Conservation (phyloP, 257 asterid genomes). For the Solanum habrochaites region DNA sequence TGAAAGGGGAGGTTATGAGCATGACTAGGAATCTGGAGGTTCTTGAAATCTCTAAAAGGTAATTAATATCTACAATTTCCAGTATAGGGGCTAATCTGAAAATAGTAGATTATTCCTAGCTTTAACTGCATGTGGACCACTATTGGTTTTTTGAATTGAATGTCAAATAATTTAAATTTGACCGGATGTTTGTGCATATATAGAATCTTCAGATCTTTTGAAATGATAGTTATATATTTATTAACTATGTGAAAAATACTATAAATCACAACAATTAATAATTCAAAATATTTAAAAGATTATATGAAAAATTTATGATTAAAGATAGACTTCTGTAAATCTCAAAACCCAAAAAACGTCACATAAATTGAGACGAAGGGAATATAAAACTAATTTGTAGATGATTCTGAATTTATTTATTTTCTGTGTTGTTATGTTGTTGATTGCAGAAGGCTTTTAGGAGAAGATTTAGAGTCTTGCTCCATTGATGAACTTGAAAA, state of each 20-base stretch:
- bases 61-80: not conserved
- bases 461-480: conserved; percentile 30
- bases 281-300: too few relatives aligned
- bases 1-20: conserved; percentile 17
- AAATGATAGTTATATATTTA: too few relatives aligned
- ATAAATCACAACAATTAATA: too few relatives aligned
- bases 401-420: not conserved
- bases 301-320: too few relatives aligned
- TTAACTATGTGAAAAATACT: too few relatives aligned
- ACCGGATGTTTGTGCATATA: too few relatives aligned
- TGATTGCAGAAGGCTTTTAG: conserved; percentile 31
- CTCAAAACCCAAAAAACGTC: not conserved
- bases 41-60: conserved; percentile 45
- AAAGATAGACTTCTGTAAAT: too few relatives aligned
- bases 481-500: conserved; percentile 29
- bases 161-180: not conserved
- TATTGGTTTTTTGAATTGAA: too few relatives aligned
- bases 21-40: conserved; percentile 19
- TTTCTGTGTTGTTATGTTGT: not conserved
- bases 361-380: not conserved
- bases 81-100: too few relatives aligned
- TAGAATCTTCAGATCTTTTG: not conserved
- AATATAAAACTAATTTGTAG: not conserved
- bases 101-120: too few relatives aligned
- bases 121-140: not conserved